phyloP scores from a whole-genome alignment of 768 basidiomycete species.

The Psilocybe subaeruginosa region DNA sequence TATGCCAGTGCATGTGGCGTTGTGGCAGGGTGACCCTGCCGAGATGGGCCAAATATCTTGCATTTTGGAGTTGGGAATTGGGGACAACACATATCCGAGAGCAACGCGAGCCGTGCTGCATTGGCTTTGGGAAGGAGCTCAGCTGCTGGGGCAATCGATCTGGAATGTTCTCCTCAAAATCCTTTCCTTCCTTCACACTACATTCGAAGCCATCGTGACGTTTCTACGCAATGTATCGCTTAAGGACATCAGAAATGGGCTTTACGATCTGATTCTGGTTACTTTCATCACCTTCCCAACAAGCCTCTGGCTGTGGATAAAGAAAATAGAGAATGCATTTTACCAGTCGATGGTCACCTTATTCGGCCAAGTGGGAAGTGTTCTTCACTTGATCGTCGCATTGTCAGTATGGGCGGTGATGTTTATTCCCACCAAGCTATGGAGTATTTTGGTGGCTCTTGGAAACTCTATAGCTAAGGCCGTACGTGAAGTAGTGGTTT shows the following conservation, averaged over 20 bases:
- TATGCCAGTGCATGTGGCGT: neutral
- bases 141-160: neutral
- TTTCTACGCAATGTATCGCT: slow-evolving; percentile 8
- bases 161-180: neutral
- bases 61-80: slow-evolving; percentile 1
- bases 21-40: slow-evolving; percentile 7
- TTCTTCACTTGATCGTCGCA: neutral
- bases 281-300: slow-evolving; percentile 7
- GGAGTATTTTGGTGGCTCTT: neutral
- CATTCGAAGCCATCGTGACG: neutral
- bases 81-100: neutral
- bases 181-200: slow-evolving; percentile 4
- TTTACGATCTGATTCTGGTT: neutral
- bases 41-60: neutral
- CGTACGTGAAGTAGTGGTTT: slow-evolving; percentile 1
- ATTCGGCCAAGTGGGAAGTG: neutral
- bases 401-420: neutral
- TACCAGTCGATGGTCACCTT: neutral
- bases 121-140: slow-evolving; percentile 3
- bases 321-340: neutral
- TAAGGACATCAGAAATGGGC: slow-evolving; percentile 1
- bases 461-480: neutral
- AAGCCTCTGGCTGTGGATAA: slow-evolving; percentile 3
- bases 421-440: neutral
- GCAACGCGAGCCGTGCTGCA: neutral